phyloP scores from a whole-genome alignment of 345 rosid genomes.

The Streptanthus diversifolius region DNA sequence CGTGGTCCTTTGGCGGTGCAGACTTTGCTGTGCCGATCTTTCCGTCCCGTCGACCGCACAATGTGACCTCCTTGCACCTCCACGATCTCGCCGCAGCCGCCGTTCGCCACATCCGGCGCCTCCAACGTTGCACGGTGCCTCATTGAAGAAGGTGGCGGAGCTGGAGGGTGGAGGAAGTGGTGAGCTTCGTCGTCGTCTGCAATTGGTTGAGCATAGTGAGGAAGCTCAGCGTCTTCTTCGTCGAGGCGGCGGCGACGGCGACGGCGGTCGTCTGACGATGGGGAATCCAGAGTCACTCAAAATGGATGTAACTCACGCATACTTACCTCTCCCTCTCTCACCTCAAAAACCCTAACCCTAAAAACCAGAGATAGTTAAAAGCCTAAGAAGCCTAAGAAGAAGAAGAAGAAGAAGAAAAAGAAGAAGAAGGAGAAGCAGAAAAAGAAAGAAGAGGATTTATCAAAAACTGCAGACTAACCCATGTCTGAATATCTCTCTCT shows the following conservation, averaged over 20 bases:
- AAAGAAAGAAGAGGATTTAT: conserved; percentile 13
- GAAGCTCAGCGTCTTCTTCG: conserved; percentile 43
- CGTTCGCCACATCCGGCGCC: conserved; percentile 20
- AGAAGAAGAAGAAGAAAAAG: no score
- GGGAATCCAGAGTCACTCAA: conserved; percentile 37
- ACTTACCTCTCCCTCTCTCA: neutral
- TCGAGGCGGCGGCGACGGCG: conserved; percentile 31
- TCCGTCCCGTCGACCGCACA: conserved; percentile 86
- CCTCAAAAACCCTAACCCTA: conserved; percentile 36
- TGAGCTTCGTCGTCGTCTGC: conserved; percentile 37
- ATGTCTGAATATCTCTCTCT: conserved; percentile 15
- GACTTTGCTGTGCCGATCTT: conserved; percentile 95
- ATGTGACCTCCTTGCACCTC: conserved; percentile 99
- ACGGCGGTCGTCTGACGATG: conserved; percentile 28
- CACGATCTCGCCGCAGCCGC: conserved; percentile 68
- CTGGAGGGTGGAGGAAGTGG: conserved; percentile 51
- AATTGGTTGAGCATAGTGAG: conserved; percentile 41
- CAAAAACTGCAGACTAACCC: conserved; percentile 25
- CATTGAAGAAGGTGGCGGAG: conserved; percentile 44
- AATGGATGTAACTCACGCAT: conserved; percentile 34
- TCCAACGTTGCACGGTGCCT: conserved; percentile 38
- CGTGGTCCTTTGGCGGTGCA: conserved; percentile 92
- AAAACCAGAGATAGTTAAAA: neutral
- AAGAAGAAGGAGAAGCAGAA: no score
- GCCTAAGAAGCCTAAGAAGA: neutral